Conservation (phyloP, 305 asterid species). For the Fraxinus ornus region DNA sequence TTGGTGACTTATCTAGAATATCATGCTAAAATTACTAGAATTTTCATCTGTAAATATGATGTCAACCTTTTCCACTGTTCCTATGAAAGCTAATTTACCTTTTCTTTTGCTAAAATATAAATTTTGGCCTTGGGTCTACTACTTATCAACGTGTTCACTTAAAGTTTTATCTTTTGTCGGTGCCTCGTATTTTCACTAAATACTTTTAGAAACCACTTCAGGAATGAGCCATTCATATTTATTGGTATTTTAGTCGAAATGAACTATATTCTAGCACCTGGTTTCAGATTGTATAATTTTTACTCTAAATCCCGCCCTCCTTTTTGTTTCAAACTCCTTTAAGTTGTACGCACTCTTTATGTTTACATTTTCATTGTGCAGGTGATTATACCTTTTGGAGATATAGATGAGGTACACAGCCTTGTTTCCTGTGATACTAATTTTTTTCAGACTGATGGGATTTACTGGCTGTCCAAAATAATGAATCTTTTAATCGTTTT, state of each 20-base stretch:
- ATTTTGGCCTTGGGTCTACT: background rate
- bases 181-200: background rate
- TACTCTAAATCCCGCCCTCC: slow-evolving; percentile 1
- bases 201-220: background rate
- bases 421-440: slow-evolving; percentile 19
- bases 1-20: background rate
- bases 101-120: background rate
- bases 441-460: slow-evolving; percentile 17
- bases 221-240: background rate
- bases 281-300: background rate
- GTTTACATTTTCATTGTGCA: slow-evolving; percentile 37
- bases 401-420: slow-evolving; percentile 77
- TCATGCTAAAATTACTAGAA: background rate
- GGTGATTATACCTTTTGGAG: slow-evolving; percentile 88
- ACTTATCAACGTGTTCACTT: background rate
- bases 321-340: slow-evolving; percentile 8
- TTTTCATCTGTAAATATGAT: background rate
- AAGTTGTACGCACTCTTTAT: slow-evolving; percentile 17
- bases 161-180: background rate
- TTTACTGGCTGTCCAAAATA: slow-evolving; percentile 22
- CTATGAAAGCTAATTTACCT: background rate
- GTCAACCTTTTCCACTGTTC: background rate
- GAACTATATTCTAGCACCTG: background rate
- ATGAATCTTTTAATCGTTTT: slow-evolving; percentile 22
- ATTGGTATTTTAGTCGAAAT: background rate